Conservation (phyloP, 2,329 filamentous ascomycete species). For the Fusarium sp. region DNA sequence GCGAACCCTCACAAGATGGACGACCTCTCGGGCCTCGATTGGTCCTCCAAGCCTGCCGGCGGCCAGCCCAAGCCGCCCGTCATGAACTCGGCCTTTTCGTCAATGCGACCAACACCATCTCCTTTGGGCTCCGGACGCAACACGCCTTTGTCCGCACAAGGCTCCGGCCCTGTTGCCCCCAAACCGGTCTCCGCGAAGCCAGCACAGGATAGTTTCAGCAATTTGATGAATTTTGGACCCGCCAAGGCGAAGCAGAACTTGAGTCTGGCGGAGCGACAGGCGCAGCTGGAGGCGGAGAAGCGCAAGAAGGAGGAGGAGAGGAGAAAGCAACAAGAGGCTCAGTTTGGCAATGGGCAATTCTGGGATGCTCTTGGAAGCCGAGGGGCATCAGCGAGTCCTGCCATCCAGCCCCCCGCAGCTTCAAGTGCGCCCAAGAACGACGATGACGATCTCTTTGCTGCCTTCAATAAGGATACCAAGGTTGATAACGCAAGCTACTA, state of each 20-base stretch:
- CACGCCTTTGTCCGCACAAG: slow-evolving; percentile 69
- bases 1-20: slow-evolving; percentile 65
- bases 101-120: slow-evolving; percentile 70
- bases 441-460: slow-evolving; percentile 77
- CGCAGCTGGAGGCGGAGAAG: slow-evolving; percentile 76
- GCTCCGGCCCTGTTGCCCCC: slow-evolving; percentile 59
- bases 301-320: slow-evolving; percentile 82
- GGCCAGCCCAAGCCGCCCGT: slow-evolving; percentile 57
- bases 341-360: slow-evolving; percentile 84
- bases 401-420: slow-evolving; percentile 38
- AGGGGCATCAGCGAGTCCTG: slow-evolving; percentile 58
- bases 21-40: slow-evolving; percentile 74
- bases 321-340: slow-evolving; percentile 78
- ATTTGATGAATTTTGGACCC: slow-evolving; percentile 74
- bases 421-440: slow-evolving; percentile 51
- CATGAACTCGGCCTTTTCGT: slow-evolving; percentile 63
- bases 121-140: slow-evolving; percentile 70
- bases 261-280: slow-evolving; percentile 83
- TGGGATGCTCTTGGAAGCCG: slow-evolving; percentile 81
- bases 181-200: slow-evolving; percentile 66
- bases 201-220: slow-evolving; percentile 82
- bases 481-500: slow-evolving; percentile 78
- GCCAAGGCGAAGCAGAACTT: slow-evolving; percentile 78
- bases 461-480: slow-evolving; percentile 76
- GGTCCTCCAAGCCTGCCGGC: slow-evolving; percentile 64